Base-by-base conservation (phyloP, 768 basidiomycete genomes). In the Amanita phalloides region DNA sequence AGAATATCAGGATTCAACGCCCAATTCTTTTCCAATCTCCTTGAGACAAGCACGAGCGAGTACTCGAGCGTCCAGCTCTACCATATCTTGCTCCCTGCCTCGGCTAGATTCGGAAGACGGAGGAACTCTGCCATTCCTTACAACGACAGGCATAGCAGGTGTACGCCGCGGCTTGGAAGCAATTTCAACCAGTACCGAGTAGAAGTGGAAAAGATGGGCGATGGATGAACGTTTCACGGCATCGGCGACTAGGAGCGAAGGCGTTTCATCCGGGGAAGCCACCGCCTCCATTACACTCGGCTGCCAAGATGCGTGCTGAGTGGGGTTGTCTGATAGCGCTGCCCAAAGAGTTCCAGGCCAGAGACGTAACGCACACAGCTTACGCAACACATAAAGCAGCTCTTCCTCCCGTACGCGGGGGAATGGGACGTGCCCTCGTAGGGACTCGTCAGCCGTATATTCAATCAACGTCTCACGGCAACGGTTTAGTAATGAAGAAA, bases 121-220 rank as follows among this genome's bases (percentile, higher is more conserved):
- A 11, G 56, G 32, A 46, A 41, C 46, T 36, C 36, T 48, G 35
- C 49, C 54, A 45, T 20, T 35, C 48, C 48, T 45, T 55, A 58
- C 6, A 28, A 55, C 32, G 41, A 63, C 42, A 10, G 65, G 54
- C 32, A 87, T 66, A 84, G 76, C 72, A 0, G 91, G 87, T 10
- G 81, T 72, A 57, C 75, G 78, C 26, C 82, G 71, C 0, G 86
- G 79, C 51, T 84, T 77, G 1, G 90, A 81, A 6, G 78, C 83
- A 44, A 95, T 84, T 58, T 91, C 83, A 57, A 86, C 86, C 3
- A 96, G 64, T 2, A 87, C 67, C 0, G 79, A 69, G 60, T 94
- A 94, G 53, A 95, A 83, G 61, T 92, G 83, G 74, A 95, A 95
- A 9, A 98, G 68, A 59, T 95, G 93, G 0, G 86, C 91, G 13